Percentiles rank a stretch among this genome's conserved stretches.
Conservation (phyloP, 768 basidiomycete species). For the Wakefieldia striispora region DNA sequence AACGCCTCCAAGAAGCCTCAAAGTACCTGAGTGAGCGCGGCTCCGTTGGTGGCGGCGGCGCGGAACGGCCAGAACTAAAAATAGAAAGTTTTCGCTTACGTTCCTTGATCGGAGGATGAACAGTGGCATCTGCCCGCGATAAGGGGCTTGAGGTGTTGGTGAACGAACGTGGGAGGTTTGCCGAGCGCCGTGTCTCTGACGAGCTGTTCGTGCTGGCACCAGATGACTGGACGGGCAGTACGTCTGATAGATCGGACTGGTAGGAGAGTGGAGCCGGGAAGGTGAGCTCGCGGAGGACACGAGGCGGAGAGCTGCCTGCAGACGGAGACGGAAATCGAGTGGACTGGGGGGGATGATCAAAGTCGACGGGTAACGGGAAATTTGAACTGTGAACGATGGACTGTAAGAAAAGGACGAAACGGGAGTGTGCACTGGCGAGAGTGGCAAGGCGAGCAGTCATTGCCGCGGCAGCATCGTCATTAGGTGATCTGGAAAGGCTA, state of each 20-base stretch:
- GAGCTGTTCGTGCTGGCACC: conserved; percentile 6
- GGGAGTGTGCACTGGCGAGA: conserved; percentile 64
- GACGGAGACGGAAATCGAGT: conserved; percentile 15
- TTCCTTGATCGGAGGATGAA: conserved; percentile 12
- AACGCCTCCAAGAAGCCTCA: conserved; percentile 49
- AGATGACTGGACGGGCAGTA: conserved; percentile 1
- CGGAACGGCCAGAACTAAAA: conserved; percentile 34
- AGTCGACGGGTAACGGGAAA: conserved; percentile 45
- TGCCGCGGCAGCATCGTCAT: conserved; percentile 23
- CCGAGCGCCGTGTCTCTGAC: conserved; percentile 2
- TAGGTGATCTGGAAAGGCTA: conserved; percentile 40
- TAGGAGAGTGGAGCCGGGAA: conserved; percentile 76
- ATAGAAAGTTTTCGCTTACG: conserved; percentile 34
- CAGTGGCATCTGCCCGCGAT: conserved; percentile 15
- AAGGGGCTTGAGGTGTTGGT: conserved; percentile 18
- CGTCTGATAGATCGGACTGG: conserved; percentile 19
- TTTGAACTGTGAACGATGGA: conserved; percentile 65
- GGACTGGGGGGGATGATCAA: conserved; percentile 35
- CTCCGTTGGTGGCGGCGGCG: conserved; percentile 46
- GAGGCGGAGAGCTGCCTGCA: conserved; percentile 24
- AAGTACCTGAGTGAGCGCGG: conserved; percentile 47
- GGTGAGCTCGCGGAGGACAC: conserved; percentile 52
- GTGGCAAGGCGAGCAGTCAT: conserved; percentile 40
- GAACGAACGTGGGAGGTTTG: conserved; percentile 4
- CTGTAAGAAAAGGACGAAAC: conserved; percentile 72